Conservation (phyloP, 2,329 filamentous ascomycete species). For the Onygena corvina region DNA sequence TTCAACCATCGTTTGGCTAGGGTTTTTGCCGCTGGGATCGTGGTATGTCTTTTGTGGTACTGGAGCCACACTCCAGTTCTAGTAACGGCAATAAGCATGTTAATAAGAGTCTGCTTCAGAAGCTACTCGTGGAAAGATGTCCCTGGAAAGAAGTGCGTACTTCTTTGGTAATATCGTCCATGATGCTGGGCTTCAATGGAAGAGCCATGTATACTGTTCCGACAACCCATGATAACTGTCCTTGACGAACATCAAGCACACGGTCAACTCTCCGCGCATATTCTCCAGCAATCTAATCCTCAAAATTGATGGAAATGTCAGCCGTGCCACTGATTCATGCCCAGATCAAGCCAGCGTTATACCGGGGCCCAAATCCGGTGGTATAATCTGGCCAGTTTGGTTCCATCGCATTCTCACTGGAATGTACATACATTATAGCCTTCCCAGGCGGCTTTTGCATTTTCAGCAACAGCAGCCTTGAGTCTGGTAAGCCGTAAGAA, state of each 20-base stretch:
- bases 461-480: constrained; percentile 66
- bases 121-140: background rate
- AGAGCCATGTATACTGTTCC: constrained; percentile 97
- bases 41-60: constrained; percentile 66
- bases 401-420: background rate
- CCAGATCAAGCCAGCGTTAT: background rate
- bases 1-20: constrained; percentile 69
- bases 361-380: background rate
- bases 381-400: constrained; percentile 1
- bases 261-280: constrained; percentile 64
- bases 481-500: constrained; percentile 80
- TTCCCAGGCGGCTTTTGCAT: constrained; percentile 64
- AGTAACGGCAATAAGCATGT: too few relatives aligned
- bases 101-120: background rate
- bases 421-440: constrained; percentile 46
- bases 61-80: constrained; percentile 84
- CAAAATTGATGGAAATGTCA: constrained; percentile 7
- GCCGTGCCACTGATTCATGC: background rate
- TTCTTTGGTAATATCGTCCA: constrained; percentile 90
- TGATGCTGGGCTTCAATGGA: constrained; percentile 86
- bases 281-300: constrained; percentile 56
- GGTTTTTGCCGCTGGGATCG: constrained; percentile 34
- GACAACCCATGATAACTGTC: constrained; percentile 86
- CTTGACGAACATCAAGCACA: constrained; percentile 89
- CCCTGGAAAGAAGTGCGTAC: constrained; percentile 37